phyloP scores from a whole-genome alignment of 768 basidiomycete genomes.

The Boletellus ananas region DNA sequence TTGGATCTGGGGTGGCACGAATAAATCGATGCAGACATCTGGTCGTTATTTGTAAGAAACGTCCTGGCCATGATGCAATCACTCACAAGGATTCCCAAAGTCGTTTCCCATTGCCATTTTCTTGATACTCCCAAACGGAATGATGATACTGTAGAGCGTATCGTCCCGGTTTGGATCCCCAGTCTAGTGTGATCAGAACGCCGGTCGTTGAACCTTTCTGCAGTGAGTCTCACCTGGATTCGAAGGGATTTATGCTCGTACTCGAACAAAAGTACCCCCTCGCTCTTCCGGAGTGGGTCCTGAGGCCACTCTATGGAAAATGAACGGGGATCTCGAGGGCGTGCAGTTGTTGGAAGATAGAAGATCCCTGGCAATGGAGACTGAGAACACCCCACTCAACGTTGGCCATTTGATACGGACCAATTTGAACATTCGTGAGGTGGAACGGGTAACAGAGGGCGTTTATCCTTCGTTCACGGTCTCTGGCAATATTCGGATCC shows the following conservation, averaged over 20 bases:
- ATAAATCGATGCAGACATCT: slow-evolving; percentile 69
- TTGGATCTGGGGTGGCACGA: slow-evolving; percentile 64
- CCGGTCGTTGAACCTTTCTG: background rate
- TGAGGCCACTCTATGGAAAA: slow-evolving; percentile 74
- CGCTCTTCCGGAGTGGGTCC: slow-evolving; percentile 42
- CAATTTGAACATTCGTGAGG: slow-evolving; percentile 64
- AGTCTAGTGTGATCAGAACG: slow-evolving; percentile 38
- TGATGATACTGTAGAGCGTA: slow-evolving; percentile 47
- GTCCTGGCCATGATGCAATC: background rate
- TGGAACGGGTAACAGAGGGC: slow-evolving; percentile 48
- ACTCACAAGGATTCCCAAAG: slow-evolving; percentile 58
- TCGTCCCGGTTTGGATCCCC: slow-evolving; percentile 53
- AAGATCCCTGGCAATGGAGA: slow-evolving; percentile 20
- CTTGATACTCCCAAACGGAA: slow-evolving; percentile 56
- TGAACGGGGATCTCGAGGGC: slow-evolving; percentile 37
- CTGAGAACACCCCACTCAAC: background rate
- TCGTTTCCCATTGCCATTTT: slow-evolving; percentile 61
- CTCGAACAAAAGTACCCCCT: slow-evolving; percentile 56
- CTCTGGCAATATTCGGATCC: slow-evolving; percentile 50
- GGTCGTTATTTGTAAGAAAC: slow-evolving; percentile 5
- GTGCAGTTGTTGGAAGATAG: slow-evolving; percentile 23
- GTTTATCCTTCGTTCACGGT: slow-evolving; percentile 41
- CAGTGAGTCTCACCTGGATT: slow-evolving; percentile 44
- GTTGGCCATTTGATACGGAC: slow-evolving; percentile 33
- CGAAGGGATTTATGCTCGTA: slow-evolving; percentile 68